Percentiles rank a stretch among this genome's conserved stretches.
Evolutionary conservation across 1,284 basidiomycete species (phyloP).

Genomic region (Omphalotus olearius): DNA sequence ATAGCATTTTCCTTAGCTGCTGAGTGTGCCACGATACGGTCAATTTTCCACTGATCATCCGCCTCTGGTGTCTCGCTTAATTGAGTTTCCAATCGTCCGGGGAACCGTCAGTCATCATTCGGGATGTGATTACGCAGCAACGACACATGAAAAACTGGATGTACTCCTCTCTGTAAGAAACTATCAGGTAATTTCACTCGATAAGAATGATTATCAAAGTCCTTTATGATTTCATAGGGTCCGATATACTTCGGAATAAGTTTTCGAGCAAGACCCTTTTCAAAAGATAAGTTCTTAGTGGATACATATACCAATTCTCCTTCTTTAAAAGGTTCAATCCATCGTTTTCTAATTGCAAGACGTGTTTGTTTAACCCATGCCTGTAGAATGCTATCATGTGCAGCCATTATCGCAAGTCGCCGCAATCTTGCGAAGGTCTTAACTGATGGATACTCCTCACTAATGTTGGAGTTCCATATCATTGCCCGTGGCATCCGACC

Average conservation of each 20-base stretch:
- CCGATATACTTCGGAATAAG: constrained; percentile 28
- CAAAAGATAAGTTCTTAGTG: constrained; percentile 25
- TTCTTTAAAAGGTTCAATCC: constrained; percentile 15
- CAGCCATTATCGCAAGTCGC: constrained; percentile 16
- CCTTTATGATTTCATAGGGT: constrained; percentile 22
- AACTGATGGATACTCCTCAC: constrained; percentile 21
- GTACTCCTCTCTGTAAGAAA: constrained; percentile 21
- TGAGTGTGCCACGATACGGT: constrained; percentile 18
- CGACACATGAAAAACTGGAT: constrained; percentile 23
- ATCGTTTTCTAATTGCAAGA: constrained; percentile 20
- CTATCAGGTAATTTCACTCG: constrained; percentile 19
- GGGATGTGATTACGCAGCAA: constrained; percentile 22
- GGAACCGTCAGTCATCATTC: constrained; percentile 24
- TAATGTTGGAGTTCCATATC: constrained; percentile 20
- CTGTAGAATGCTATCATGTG: constrained; percentile 26
- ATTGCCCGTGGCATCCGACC: constrained; percentile 24
- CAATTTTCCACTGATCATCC: constrained; percentile 18
- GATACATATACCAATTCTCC: constrained; percentile 27
- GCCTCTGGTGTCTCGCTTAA: constrained; percentile 9
- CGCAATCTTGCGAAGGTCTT: constrained; percentile 15
- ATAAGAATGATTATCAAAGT: constrained; percentile 23
- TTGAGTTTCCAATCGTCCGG: constrained; percentile 15
- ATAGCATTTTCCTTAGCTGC: constrained; percentile 15
- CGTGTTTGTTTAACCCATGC: constrained; percentile 25
- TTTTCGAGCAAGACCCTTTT: constrained; percentile 23